Base-by-base conservation (phyloP, 2,329 filamentous ascomycete genomes). In the Pleurostoma richardsiae region DNA sequence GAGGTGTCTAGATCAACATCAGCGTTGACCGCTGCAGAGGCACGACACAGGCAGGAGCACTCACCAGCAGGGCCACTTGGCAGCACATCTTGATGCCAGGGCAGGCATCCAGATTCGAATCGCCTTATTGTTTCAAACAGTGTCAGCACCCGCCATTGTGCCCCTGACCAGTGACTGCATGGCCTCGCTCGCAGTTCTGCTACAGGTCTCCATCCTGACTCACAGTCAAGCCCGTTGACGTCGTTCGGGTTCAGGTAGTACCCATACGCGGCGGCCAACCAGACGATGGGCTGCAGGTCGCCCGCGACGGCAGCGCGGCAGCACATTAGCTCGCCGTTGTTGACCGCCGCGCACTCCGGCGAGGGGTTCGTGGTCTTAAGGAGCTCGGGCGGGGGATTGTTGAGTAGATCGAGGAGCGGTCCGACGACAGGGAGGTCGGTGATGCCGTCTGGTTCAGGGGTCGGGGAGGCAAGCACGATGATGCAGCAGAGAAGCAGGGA, bases 21-120 rank as follows among this genome's bases (percentile, higher is more conserved):
- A 47, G 46, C 44, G 33, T 8, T 8, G 33, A 36, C 33, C 8
- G 8, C 33, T 36, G 8, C 33, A 36, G 33, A 36, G 33, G n/a
- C 5, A 46, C 11, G n/a, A 19, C 28, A 11, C 4, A 38, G 19
- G n/a, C 10, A 27, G 30, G 19, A 8, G 29, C n/a, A 59, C 61
- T 59, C 47, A 62, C 62, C 43, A 63, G 42, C 3, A 53, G 53
- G 10, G 58, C 63, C 29, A 61, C 57, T 47, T 63, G 54, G 38
- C 62, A 64, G 51, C 61, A 65, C 19, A 63, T 36, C 43, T 58
- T 60, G 40, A 62, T 57, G 2, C 60, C 60, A 1, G 59, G 56
- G 30, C 61, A 64, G 5, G 42, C 30, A 10, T 51, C 48, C 6
- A 59, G 28, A 4, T 58, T 39, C 10, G 47, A 42, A 44, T 62